Evolutionary conservation across 345 rosid species (phyloP).

Genomic region (Excoecaria cochinchinensis): DNA sequence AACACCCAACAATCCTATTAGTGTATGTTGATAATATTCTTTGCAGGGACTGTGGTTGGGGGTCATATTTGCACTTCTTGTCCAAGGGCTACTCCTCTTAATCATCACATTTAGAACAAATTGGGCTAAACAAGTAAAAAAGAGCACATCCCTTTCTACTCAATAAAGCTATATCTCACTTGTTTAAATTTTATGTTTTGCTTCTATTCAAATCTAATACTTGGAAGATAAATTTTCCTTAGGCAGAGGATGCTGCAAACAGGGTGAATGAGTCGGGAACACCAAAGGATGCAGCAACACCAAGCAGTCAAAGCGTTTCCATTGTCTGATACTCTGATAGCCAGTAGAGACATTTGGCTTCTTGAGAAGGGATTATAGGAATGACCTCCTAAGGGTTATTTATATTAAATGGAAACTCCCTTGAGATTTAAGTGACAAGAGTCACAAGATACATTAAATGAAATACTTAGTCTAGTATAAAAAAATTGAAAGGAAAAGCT

Average conservation of each 20-base stretch:
- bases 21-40: not conserved
- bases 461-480: too few species aligned
- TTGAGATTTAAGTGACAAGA: too few species aligned
- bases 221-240: not conserved
- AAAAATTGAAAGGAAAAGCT: too few species aligned
- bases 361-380: too few species aligned
- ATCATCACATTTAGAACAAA: not conserved
- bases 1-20: not conserved
- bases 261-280: not conserved
- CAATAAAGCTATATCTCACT: not conserved
- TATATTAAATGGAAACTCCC: too few species aligned
- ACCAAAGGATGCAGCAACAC: not conserved
- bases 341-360: too few species aligned
- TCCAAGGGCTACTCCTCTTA: constrained; percentile 28
- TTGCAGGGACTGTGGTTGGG: constrained; percentile 56
- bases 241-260: constrained; percentile 4
- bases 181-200: not conserved
- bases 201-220: not conserved
- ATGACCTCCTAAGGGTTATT: too few species aligned
- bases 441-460: too few species aligned
- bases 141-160: not conserved
- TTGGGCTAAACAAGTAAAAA: constrained; percentile 1
- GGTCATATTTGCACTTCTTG: constrained; percentile 41
- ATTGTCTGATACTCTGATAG: too few species aligned
- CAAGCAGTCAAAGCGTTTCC: not conserved